These are phyloP conservation scores for Melastoma malabathricum DNA, from an alignment of 345 rosid species.

Conservation along the genomic window DNA sequence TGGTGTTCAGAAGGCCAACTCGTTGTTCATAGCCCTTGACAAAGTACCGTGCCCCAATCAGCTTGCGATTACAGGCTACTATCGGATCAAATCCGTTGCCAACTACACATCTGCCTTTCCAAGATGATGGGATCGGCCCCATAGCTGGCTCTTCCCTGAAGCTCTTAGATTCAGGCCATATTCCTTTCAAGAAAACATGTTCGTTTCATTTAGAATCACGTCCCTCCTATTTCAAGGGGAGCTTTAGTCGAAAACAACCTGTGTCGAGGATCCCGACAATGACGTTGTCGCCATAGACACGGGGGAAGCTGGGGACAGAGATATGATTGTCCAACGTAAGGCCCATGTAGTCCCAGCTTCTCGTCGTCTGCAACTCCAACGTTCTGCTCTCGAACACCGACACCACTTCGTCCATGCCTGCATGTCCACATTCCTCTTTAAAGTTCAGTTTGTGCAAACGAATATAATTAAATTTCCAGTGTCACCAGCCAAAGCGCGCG, in stretches of 20 bases:
- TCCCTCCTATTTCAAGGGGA: neutral
- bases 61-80: constrained; percentile 41
- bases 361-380: constrained; percentile 47
- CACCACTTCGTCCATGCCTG: constrained; percentile 37
- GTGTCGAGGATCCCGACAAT: constrained; percentile 41
- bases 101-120: constrained; percentile 48
- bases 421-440: constrained; percentile 2
- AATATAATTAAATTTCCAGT: constrained; percentile 7
- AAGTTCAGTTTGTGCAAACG: neutral
- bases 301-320: constrained; percentile 13
- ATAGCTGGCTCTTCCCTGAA: constrained; percentile 28
- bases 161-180: constrained; percentile 69
- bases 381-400: constrained; percentile 38
- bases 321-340: constrained; percentile 18
- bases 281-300: constrained; percentile 27
- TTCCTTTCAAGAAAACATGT: constrained; percentile 18
- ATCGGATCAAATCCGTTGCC: constrained; percentile 41
- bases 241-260: constrained; percentile 14
- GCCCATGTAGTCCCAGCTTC: constrained; percentile 72
- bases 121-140: constrained; percentile 35
- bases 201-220: too few species aligned
- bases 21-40: constrained; percentile 31
- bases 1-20: constrained; percentile 18
- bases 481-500: constrained; percentile 35
- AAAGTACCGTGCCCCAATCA: constrained; percentile 64